Conservation (phyloP, 805 yeast genomes). For the Kluyveromyces aestuarii region DNA sequence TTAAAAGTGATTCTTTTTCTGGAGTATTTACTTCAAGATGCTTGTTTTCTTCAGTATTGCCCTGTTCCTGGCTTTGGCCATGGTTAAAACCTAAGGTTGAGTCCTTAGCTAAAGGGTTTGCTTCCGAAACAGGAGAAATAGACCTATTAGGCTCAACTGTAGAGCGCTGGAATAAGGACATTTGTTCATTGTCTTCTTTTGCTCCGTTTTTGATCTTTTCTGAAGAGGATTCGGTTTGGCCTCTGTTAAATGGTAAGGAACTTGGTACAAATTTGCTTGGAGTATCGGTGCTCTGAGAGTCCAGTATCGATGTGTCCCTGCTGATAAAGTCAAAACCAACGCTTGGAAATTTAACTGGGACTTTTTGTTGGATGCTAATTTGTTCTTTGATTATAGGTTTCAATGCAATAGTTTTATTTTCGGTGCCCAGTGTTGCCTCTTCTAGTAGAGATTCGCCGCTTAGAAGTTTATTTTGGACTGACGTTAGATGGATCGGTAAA, state of each 20-base stretch:
- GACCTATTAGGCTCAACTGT: neutral
- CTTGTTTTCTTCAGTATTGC: neutral
- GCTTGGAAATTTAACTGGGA: slow-evolving; percentile 13
- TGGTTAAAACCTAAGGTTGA: neutral
- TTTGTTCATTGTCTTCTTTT: neutral
- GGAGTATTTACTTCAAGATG: neutral
- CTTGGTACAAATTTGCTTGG: neutral
- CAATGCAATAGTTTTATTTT: neutral
- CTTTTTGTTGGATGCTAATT: neutral
- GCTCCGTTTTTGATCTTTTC: neutral
- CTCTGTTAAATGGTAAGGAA: neutral
- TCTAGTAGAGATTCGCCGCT: slow-evolving; percentile 3
- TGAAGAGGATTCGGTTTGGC: neutral
- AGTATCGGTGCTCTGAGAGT: neutral
- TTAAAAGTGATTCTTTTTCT: neutral
- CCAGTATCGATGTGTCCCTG: slow-evolving; percentile 10
- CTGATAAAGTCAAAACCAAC: slow-evolving; percentile 26
- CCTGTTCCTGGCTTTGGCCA: neutral
- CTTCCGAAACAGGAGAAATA: neutral
- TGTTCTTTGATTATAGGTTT: neutral
- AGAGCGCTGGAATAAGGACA: neutral
- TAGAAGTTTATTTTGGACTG: slow-evolving; percentile 3
- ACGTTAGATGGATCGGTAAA: slow-evolving; percentile 1
- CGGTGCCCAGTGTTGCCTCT: neutral
- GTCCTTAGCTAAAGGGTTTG: neutral